Evolutionary conservation across 495 filamentous ascomycete genomes (phyloP).

Genomic region (Evansstolkia leycettana): DNA sequence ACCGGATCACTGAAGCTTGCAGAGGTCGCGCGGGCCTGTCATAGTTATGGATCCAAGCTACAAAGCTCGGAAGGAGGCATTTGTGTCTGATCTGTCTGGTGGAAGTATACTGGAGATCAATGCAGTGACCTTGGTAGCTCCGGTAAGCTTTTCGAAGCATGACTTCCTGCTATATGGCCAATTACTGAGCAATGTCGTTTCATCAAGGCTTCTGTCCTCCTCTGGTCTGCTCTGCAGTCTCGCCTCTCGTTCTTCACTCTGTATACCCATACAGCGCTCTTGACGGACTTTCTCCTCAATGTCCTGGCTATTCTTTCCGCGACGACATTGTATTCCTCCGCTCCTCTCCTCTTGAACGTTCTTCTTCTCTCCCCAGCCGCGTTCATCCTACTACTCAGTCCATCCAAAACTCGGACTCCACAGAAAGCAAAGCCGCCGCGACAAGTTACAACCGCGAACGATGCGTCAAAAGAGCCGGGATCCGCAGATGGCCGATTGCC

Average conservation of each 20-base stretch:
- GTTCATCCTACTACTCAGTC: slow-evolving; percentile 46
- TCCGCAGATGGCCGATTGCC: slow-evolving; percentile 36
- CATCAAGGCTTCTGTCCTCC: slow-evolving; percentile 58
- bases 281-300: slow-evolving; percentile 79
- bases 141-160: slow-evolving; percentile 42
- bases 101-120: slow-evolving; percentile 80
- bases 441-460: slow-evolving; percentile 22
- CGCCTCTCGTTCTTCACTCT: slow-evolving; percentile 75
- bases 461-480: slow-evolving; percentile 7
- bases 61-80: slow-evolving; percentile 86
- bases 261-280: slow-evolving; percentile 51
- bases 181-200: slow-evolving; percentile 1
- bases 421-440: slow-evolving; percentile 49
- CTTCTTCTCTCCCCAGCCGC: slow-evolving; percentile 61
- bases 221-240: slow-evolving; percentile 85
- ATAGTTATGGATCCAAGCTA: slow-evolving; percentile 51
- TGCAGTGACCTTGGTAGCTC: slow-evolving; percentile 65
- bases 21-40: not conserved
- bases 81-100: slow-evolving; percentile 86
- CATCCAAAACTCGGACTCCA: slow-evolving; percentile 22
- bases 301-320: slow-evolving; percentile 70
- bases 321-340: slow-evolving; percentile 71
- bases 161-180: not conserved
- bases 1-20: too few species aligned
- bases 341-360: slow-evolving; percentile 60